Evolutionary conservation across 1,284 basidiomycete species (phyloP), one percentile per base, ranked within the genome.

Genomic region (Cutaneotrichosporon daszewskae): DNA sequence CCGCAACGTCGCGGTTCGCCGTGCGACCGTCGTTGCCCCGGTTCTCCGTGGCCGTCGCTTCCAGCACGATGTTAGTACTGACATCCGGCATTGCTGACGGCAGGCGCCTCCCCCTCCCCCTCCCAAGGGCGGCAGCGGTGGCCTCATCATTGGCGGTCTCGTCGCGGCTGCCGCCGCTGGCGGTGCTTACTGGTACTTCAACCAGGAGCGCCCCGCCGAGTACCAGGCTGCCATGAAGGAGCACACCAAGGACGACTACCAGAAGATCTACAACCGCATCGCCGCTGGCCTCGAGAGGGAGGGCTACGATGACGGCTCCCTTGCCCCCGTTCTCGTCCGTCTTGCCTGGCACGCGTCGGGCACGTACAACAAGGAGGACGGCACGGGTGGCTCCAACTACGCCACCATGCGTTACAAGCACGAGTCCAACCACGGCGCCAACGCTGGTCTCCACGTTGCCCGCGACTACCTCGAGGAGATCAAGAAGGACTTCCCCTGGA

Each of bases 321-420:
- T 85, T 57, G 91, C 83, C 16, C 91, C 91, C 32, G 83, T 97
- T 33, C 71, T 97, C 43, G 77, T 98, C 45, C 88, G 94, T 68
- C 82, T 97, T 44, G 92, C 91, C 22, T 96, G 92, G 88, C 89
- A 92, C 70, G 68, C 83, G 11, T 85, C 87, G 36, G 92, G 92
- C 38, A 96, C 92, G 1, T 92, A 85, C 63, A 85, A 92, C 74
- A 89, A 90, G 76, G 78, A 84, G 3, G 76, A 80, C 55, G 81
- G 82, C 56, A 85, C 87, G 16, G 92, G 94, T 54, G 92, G 92
- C 66, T 74, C 72, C 75, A 92, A 94, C 77, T 89, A 87, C 58
- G 90, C 91, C 12, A 92, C 90, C 24, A 94, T 95, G 90, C 85
- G 89, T 50, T 95, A 92, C 73, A 79, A 82, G 57, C 82, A 85